Evolutionary conservation across 768 basidiomycete genomes (phyloP).

Genomic region (Lepiota brunneoincarnata): DNA sequence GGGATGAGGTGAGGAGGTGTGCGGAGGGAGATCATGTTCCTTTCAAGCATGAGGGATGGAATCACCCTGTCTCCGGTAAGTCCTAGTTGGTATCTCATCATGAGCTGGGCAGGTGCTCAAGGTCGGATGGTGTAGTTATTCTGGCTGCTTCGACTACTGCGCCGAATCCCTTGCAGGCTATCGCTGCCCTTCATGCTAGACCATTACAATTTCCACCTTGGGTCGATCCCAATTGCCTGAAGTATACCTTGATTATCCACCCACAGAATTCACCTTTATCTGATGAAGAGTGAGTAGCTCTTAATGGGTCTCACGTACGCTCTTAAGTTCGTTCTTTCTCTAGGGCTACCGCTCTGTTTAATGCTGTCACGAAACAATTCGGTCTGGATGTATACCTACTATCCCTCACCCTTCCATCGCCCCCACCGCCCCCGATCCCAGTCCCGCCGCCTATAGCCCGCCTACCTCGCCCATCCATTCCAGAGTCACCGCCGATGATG

Average conservation of each 20-base stretch:
- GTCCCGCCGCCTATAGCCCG: constrained; percentile 66
- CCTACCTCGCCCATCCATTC: constrained; percentile 50
- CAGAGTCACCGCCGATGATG: constrained; percentile 26
- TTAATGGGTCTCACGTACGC: constrained; percentile 1
- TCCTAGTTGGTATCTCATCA: constrained; percentile 12
- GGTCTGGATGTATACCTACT: constrained; percentile 77
- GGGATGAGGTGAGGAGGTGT: constrained; percentile 80
- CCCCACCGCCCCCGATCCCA: constrained; percentile 64
- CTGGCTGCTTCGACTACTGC: constrained; percentile 80
- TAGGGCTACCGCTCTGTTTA: constrained; percentile 77
- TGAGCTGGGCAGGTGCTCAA: background rate
- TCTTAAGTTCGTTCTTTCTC: constrained; percentile 5
- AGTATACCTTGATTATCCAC: constrained; percentile 78
- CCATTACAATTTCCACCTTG: constrained; percentile 69
- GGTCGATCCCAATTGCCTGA: constrained; percentile 72
- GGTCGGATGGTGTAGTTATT: constrained; percentile 51
- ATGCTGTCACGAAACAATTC: constrained; percentile 86
- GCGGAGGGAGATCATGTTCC: constrained; percentile 76
- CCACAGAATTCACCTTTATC: constrained; percentile 66
- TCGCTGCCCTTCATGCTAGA: constrained; percentile 72
- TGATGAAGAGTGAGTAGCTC: constrained; percentile 68
- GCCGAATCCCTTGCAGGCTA: constrained; percentile 77
- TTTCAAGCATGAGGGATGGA: constrained; percentile 75
- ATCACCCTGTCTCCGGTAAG: constrained; percentile 80
- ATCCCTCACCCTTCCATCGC: constrained; percentile 54